Conservation (phyloP, 257 asterid species). For the Ophiorrhiza pumila region DNA sequence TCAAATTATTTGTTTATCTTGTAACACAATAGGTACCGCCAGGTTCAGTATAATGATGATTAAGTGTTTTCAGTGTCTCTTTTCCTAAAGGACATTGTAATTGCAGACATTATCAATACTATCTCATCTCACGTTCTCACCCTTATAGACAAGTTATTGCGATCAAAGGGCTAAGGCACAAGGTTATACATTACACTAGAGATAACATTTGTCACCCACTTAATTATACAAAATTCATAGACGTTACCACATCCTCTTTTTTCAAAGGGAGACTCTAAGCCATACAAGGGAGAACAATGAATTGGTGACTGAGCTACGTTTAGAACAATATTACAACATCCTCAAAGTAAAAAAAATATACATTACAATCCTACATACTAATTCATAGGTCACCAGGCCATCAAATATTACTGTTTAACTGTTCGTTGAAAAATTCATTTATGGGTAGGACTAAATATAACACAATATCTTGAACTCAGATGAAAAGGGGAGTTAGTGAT, state of each 20-base stretch:
- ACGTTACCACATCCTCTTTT: background rate
- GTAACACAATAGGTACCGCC: no score
- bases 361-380: background rate
- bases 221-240: background rate
- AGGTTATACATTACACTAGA: background rate
- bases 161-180: background rate
- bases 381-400: background rate
- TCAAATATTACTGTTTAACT: background rate
- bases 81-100: background rate
- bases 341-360: background rate
- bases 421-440: background rate
- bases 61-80: no score
- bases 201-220: background rate
- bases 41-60: no score
- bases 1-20: no score
- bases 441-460: background rate
- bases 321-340: constrained; percentile 1
- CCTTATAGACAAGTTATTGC: background rate
- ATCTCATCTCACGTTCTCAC: background rate
- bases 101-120: background rate
- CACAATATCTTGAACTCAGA: background rate
- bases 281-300: no score
- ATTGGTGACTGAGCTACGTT: no score
- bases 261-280: no score
- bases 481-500: constrained; percentile 2